Evolutionary conservation across 2,329 filamentous ascomycete species (phyloP), one percentile per base, ranked within the genome.

Genomic region (Xylariaceae sp.): DNA sequence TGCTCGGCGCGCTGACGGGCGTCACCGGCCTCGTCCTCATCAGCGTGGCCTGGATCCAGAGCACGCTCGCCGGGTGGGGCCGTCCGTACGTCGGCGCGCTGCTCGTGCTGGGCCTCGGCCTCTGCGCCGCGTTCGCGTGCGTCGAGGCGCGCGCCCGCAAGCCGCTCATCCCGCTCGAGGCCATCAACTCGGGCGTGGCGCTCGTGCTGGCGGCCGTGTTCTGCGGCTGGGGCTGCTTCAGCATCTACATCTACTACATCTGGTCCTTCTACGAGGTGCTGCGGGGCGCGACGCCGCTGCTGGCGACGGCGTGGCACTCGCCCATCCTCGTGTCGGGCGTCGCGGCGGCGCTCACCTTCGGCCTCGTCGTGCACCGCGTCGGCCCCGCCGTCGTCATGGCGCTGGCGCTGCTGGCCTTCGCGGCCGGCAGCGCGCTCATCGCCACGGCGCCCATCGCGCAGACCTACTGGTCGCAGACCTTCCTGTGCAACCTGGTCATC

Each of bases 11-110:
- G 15, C 31, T 55, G 14, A 48, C 55, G 3, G 74, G 73, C 3
- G 63, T 78, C 21, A 57, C 61, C 0, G 71, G 64, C 3, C 58
- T 78, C 33, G 57, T 74, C 1, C 53, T 77, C 6, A 59, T 77
- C 51, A 77, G 77, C 45, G 66, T 78, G 35, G 69, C 72, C 3
- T 72, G 70, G 65, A 78, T 77, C 43, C 73, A 78, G 48, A 72
- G 67, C 3, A 65, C 68, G 0, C 55, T 70, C 2, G 65, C 66
- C 10, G 67, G 70, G 2, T 78, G 73, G 73, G 39, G 50, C 10
- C 54, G 59, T n/a, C 56, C 66, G 0, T 75, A 76, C 43, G 61
- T 73, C 21, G 66, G 67, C 36, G 52, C 62, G 5, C 49, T 70
- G 4, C 56, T 80, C 4, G 64, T 72, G 32, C 34, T 72, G 9